These are phyloP conservation scores for Pleurotus ostreatus DNA, from an alignment of 768 basidiomycete genomes.

Conservation along the genomic window DNA sequence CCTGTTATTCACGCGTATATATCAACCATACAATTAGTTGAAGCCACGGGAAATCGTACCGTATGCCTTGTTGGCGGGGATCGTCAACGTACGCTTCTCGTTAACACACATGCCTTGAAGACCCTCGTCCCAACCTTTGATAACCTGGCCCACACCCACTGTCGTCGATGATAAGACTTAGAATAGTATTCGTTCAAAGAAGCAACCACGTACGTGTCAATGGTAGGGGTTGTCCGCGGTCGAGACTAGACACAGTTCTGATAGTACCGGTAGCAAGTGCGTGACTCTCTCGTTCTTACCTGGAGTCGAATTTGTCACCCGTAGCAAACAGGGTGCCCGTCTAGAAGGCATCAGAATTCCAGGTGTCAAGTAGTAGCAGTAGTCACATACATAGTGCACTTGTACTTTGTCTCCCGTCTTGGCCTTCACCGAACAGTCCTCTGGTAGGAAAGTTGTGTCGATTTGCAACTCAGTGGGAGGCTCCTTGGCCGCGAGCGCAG, in stretches of 20 bases:
- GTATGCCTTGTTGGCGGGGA: constrained; percentile 77
- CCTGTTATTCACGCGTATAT: constrained; percentile 37
- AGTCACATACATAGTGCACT: constrained; percentile 71
- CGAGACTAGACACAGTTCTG: constrained; percentile 37
- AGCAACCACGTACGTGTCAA: constrained; percentile 60
- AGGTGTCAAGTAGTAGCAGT: background rate
- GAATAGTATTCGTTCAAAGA: background rate
- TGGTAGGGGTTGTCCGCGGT: constrained; percentile 72
- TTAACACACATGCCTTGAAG: constrained; percentile 80
- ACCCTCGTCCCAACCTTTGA: constrained; percentile 85
- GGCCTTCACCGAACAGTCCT: constrained; percentile 51
- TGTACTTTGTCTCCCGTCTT: constrained; percentile 58
- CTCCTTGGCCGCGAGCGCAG: constrained; percentile 32
- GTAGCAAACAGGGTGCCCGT: constrained; percentile 76
- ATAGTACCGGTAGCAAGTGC: background rate
- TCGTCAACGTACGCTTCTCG: constrained; percentile 88
- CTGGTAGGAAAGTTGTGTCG: constrained; percentile 56
- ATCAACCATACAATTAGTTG: too few species aligned
- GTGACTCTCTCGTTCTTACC: too few species aligned
- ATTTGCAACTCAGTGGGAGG: constrained; percentile 56
- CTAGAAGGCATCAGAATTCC: constrained; percentile 26
- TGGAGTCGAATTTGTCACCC: constrained; percentile 89
- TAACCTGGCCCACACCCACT: constrained; percentile 83
- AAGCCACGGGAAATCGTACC: too few species aligned
- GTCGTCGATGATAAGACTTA: background rate